Conservation (phyloP, 441 rosid species). For the Jatropha multifida region DNA sequence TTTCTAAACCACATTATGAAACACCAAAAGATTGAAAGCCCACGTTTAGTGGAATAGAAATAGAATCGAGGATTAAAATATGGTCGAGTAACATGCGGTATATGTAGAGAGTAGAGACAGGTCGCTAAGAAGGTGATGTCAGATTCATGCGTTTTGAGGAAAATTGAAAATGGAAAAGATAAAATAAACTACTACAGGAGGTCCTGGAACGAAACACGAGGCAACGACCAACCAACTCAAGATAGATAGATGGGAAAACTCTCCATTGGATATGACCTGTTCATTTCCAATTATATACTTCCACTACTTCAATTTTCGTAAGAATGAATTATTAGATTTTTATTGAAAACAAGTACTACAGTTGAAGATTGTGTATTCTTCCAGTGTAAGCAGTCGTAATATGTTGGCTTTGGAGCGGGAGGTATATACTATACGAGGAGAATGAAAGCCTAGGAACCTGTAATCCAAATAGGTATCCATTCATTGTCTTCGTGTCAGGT, state of each 20-base stretch:
- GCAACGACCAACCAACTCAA: conserved; percentile 27
- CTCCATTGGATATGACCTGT: too few species aligned
- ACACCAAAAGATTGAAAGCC: not conserved
- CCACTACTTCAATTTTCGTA: too few species aligned
- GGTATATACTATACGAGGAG: not conserved
- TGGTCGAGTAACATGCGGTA: not conserved
- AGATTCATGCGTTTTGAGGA: too few species aligned
- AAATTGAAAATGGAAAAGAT: too few species aligned
- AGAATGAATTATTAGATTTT: too few species aligned
- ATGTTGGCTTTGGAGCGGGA: not conserved
- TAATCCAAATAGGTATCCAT: too few species aligned
- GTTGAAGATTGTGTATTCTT: too few species aligned
- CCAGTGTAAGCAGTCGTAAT: too few species aligned
- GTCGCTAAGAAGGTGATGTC: not conserved
- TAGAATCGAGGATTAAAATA: not conserved
- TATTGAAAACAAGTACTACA: too few species aligned
- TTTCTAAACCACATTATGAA: conserved; percentile 5
- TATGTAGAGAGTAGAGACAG: not conserved
- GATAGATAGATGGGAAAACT: not conserved
- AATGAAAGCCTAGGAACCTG: not conserved
- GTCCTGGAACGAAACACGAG: conserved; percentile 28
- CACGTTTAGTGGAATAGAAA: not conserved
- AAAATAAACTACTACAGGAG: not conserved
- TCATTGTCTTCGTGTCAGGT: too few species aligned
- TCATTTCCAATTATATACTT: too few species aligned